Percentiles rank a stretch among this genome's conserved stretches.
phyloP scores from a whole-genome alignment of 179 eudicot genomes.

The Heliamphora pulchella region DNA sequence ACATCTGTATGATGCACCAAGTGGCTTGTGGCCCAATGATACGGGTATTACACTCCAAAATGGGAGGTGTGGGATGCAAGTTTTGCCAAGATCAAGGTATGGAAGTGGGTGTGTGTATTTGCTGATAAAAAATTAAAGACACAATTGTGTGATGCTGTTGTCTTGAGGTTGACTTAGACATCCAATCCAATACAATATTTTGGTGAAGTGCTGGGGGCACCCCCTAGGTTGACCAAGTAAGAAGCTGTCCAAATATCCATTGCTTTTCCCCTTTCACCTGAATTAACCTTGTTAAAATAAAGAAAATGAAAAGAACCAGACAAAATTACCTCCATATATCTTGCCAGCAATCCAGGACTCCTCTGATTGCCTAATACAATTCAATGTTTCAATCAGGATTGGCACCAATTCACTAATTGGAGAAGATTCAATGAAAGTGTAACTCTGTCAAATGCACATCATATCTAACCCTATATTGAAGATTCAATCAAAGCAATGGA shows the following conservation, averaged over 20 bases:
- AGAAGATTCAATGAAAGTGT: background rate
- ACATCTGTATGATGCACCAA: too few relatives aligned
- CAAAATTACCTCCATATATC: slow-evolving; percentile 60
- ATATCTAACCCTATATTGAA: slow-evolving; percentile 2
- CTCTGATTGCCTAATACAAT: slow-evolving; percentile 24
- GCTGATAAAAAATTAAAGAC: too few relatives aligned
- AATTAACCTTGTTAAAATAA: background rate
- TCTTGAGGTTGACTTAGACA: slow-evolving; percentile 1
- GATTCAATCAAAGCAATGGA: background rate
- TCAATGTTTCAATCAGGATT: slow-evolving; percentile 12
- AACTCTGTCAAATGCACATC: background rate
- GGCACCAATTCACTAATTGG: background rate
- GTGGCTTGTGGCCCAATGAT: too few relatives aligned
- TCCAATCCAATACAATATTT: background rate
- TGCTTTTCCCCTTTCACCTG: background rate
- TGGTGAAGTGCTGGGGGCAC: background rate
- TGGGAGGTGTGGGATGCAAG: too few relatives aligned
- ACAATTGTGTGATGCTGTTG: too few relatives aligned
- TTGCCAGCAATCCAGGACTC: slow-evolving; percentile 50
- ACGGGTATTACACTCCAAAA: too few relatives aligned
- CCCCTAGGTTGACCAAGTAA: background rate
- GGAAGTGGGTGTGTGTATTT: too few relatives aligned
- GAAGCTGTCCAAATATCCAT: too few relatives aligned
- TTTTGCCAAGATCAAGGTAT: too few relatives aligned
- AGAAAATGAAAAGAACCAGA: background rate